Evolutionary conservation across 371 early-diverging fungal species (phyloP).

Genomic region (Rhizopus sp.): DNA sequence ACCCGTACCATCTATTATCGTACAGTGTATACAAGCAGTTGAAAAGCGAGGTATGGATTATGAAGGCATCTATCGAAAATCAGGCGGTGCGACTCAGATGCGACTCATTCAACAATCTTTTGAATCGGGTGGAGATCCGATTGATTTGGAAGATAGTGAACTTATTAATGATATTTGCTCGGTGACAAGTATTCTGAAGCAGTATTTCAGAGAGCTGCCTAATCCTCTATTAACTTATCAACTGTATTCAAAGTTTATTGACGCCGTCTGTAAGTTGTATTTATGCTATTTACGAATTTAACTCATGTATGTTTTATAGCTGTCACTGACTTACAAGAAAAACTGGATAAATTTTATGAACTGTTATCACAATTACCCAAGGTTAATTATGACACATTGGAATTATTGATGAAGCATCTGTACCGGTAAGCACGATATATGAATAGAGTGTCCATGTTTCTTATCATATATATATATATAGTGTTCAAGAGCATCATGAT

Average conservation of each 20-base stretch:
- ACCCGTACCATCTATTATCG: conserved; percentile 72
- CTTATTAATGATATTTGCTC: conserved; percentile 66
- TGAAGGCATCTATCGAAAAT: conserved; percentile 94
- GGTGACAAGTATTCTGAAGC: conserved; percentile 92
- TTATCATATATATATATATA: conserved; percentile 16
- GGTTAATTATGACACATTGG: conserved; percentile 51
- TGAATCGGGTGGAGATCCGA: conserved; percentile 39
- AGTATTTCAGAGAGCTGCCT: conserved; percentile 91
- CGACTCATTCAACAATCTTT: conserved; percentile 58
- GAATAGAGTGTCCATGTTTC: not conserved
- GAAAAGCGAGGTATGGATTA: conserved; percentile 77
- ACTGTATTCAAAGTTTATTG: conserved; percentile 77
- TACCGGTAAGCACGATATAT: conserved; percentile 27
- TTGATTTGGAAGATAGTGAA: conserved; percentile 56
- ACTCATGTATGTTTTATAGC: conserved; percentile 16
- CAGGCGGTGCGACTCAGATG: conserved; percentile 87
- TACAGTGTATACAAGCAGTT: conserved; percentile 76
- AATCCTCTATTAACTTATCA: conserved; percentile 88
- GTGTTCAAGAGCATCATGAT: conserved; percentile 54
- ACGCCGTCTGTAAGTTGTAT: conserved; percentile 55
- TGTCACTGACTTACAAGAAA: conserved; percentile 23
- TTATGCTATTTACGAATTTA: not conserved
- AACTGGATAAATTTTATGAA: conserved; percentile 27
- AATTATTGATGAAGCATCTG: conserved; percentile 35
- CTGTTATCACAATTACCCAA: conserved; percentile 40